A percentile compares a stretch with the other conserved stretches of the same genome.
These are phyloP conservation scores for Aspergillus fumigatus DNA, from an alignment of 2,329 filamentous ascomycete species.

Conservation along the genomic window DNA sequence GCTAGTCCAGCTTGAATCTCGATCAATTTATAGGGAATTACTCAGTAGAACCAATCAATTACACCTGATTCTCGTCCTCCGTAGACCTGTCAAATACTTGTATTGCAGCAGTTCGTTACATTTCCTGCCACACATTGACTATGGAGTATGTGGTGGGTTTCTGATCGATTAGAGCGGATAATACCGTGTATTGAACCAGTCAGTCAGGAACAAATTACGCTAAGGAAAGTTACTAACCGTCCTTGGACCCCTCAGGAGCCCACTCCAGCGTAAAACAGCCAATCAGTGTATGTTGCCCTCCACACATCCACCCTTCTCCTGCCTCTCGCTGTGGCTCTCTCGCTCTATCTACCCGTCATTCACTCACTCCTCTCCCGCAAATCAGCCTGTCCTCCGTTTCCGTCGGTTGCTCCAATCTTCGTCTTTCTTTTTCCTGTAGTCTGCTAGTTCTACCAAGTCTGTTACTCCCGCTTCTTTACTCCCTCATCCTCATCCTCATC, in stretches of 20 bases:
- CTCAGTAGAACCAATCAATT: not conserved
- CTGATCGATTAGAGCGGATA: not conserved
- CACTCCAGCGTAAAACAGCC: slow-evolving; percentile 1
- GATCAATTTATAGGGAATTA: not conserved
- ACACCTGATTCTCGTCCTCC: not conserved
- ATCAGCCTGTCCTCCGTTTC: slow-evolving; percentile 11
- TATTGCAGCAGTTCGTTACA: not conserved
- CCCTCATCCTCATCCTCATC: slow-evolving; percentile 8
- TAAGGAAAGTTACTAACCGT: slow-evolving; percentile 2
- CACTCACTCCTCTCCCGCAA: slow-evolving; percentile 5
- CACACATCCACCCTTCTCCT: slow-evolving; percentile 9
- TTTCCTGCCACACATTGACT: not conserved
- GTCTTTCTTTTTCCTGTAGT: slow-evolving; percentile 7
- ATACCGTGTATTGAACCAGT: not conserved
- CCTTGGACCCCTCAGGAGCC: not conserved
- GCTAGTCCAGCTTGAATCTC: not conserved
- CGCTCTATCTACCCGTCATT: slow-evolving; percentile 13
- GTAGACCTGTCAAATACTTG: not conserved
- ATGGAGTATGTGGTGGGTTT: not conserved
- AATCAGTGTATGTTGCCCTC: slow-evolving; percentile 11
- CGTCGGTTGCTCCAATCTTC: slow-evolving; percentile 15
- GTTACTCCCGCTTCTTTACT: slow-evolving; percentile 9
- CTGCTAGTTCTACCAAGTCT: slow-evolving; percentile 4
- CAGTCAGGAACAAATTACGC: not conserved
- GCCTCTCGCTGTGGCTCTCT: slow-evolving; percentile 6